Base-by-base conservation (phyloP, 2,329 filamentous ascomycete genomes). In the Endothia cerciana region DNA sequence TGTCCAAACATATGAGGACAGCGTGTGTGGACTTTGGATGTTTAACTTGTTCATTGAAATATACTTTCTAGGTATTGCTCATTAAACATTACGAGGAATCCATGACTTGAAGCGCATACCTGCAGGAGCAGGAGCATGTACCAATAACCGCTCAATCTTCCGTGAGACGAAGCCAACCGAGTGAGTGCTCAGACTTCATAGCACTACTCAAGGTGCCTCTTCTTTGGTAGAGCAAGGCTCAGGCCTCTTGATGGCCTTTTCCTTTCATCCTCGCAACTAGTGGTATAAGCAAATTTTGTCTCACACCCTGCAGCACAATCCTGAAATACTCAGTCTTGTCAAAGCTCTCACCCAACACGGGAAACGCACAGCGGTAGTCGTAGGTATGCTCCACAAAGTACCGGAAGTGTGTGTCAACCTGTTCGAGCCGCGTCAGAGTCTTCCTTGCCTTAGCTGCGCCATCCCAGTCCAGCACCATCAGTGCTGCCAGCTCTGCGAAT, bases 311-410 rank as follows among this genome's bases (percentile, higher is more conserved):
- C n/a, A 68, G 30, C 15, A 63, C 59, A 3, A 62, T 45, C 25
- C 58, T 49, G 55, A 68, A 55, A 40, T 68, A 68, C 7, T 13
- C 33, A 4, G 53, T 8, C 40, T 53, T 60, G 49, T 63, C 63
- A 40, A 68, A 68, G 17, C 51, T 49, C 2, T 30, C 56, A 2
- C 30, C 56, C 15, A 68, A 43, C 2, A 68, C 33, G 8, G 40
- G 38, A 2, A 40, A 30, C 28, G 60, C 43, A 28, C 51, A 68
- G 7, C 56, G 66, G 28, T 61, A 68, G 49, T 68, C 66, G 45
- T 68, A 68, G 2, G 66, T 68, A 41, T 68, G 47, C 33, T 65
- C 63, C 28, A 68, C 60, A 15, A 68, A 68, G 17, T 63, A 65
- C n/a, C 66, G 63, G 15, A 68, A 68, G 15, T 68, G 63, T 10